A percentile compares a stretch with the other conserved stretches of the same genome.
Evolutionary conservation across 2,329 filamentous ascomycete species (phyloP).

Genomic region (Trichoderma atrobrunneum): DNA sequence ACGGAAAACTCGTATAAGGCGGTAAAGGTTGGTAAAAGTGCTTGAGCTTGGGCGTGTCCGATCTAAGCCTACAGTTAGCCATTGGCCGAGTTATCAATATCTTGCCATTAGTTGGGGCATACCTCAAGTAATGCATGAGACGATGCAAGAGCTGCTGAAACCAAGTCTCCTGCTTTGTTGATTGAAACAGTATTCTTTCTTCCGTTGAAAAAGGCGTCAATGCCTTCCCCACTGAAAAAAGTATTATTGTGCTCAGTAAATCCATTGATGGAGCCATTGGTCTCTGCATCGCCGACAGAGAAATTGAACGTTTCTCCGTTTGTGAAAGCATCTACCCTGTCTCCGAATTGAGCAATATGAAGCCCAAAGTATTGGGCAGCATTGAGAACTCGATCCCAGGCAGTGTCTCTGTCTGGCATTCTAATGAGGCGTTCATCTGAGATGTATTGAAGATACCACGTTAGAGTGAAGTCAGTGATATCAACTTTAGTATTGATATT

Average conservation of each 20-base stretch:
- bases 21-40: conserved; percentile 39
- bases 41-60: conserved; percentile 37
- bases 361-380: conserved; percentile 42
- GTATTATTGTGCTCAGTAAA: background rate
- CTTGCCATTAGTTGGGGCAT: background rate
- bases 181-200: background rate
- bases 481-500: background rate
- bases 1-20: conserved; percentile 39
- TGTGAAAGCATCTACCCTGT: conserved; percentile 30
- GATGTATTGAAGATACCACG: conserved; percentile 36
- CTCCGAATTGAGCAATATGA: conserved; percentile 38
- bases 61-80: conserved; percentile 28
- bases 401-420: conserved; percentile 41
- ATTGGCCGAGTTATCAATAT: background rate
- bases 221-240: background rate
- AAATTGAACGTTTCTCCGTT: conserved; percentile 16
- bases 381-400: conserved; percentile 41
- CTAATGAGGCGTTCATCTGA: conserved; percentile 40
- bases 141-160: conserved; percentile 36
- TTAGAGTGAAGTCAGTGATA: background rate
- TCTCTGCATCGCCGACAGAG: background rate
- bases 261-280: background rate
- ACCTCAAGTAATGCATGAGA: conserved; percentile 41
- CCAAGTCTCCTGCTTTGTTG: conserved; percentile 16
- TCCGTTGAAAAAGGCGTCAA: background rate